Conservation (phyloP, 176 grass and related monocot species). For the Aegilops speltoides region DNA sequence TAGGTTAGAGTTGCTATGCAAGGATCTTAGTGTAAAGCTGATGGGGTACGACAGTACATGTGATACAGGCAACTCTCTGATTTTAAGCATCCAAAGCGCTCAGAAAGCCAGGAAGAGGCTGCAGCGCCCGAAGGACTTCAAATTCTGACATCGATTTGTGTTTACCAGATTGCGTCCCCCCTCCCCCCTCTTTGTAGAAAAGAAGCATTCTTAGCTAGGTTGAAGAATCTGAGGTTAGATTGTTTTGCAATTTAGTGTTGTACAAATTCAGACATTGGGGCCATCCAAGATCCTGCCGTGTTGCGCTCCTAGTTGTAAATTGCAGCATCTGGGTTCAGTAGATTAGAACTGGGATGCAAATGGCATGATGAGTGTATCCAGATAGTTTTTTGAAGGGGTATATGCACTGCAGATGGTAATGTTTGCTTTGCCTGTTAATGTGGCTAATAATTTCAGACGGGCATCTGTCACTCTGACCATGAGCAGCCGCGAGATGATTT, state of each 20-base stretch:
- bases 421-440: neutral
- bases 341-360: neutral
- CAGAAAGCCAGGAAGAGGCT: constrained; percentile 49
- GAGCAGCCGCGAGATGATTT: neutral
- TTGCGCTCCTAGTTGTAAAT: neutral
- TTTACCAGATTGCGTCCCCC: neutral
- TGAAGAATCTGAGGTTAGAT: neutral
- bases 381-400: neutral
- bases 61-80: constrained; percentile 43
- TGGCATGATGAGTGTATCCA: neutral
- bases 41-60: constrained; percentile 69
- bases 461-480: neutral
- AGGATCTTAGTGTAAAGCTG: constrained; percentile 60
- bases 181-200: neutral
- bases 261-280: neutral
- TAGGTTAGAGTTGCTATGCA: constrained; percentile 62
- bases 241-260: neutral
- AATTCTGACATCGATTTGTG: constrained; percentile 19
- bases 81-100: constrained; percentile 56
- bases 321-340: neutral
- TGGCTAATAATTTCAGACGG: neutral
- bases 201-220: constrained; percentile 5
- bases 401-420: neutral
- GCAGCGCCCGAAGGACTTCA: constrained; percentile 37
- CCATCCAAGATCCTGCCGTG: neutral